Base-by-base conservation (phyloP, 2,329 filamentous ascomycete genomes). In the Aspergillus sergii region DNA sequence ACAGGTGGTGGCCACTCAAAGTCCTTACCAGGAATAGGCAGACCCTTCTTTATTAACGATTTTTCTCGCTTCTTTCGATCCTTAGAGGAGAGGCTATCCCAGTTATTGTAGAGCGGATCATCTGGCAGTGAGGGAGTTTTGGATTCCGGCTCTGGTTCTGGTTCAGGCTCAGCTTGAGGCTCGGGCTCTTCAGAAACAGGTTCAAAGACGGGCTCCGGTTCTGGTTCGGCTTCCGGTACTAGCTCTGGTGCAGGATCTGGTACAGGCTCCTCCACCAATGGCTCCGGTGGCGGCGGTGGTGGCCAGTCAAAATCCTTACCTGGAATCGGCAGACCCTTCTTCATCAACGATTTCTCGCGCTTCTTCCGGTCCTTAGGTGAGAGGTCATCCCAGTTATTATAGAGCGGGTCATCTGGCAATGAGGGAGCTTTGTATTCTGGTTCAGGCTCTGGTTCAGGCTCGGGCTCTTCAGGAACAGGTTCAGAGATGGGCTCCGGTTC, bases 41-140 rank as follows among this genome's bases (percentile, higher is more conserved):
- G 71, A 54, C 66, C 72, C 58, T 73, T 75, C 46, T 68, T 69
- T 6, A 63, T 64, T 11, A 75, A 34, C 34, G 67, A 66, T 59
- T 72, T 74, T 55, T 80, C 78, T 59, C 79, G 78, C 66, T 79
- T 80, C 69, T 83, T 83, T 57, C 81, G 80, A 8, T 82, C 78
- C 59, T 80, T 81, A 2, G 77, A 75, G 26, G 72, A 73, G 60
- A 78, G 69, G 14, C 61, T 70, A 16, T 68, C 66, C 75, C 76
- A 80, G 8, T 68, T 66, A 14, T 78, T 74, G 46, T 78, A 76
- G 4, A 76, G 66, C 53, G 79, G 75, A 43, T 79, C 77, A 34
- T 78, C 76, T 43, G 75, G 74, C 61, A 77, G 70, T 26, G 68
- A 69, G 10, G 72, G 73, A 5, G 72, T 69, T 34, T 66, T 60